Conservation (phyloP, 1,284 basidiomycete species). For the Porogramme epimiltina region DNA sequence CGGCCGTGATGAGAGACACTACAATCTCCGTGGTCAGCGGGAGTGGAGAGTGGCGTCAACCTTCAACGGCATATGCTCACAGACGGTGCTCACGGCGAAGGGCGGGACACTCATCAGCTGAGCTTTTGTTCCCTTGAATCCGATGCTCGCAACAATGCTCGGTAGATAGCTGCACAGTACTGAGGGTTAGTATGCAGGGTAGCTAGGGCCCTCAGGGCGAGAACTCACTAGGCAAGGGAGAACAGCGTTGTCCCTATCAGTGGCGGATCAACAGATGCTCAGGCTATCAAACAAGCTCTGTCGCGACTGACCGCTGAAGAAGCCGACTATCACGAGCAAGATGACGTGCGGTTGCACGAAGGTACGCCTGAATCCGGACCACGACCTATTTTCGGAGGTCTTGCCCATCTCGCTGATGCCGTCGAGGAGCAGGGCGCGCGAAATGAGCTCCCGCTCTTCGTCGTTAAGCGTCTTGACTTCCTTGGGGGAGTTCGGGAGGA, state of each 20-base stretch:
- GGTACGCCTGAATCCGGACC: slow-evolving; percentile 20
- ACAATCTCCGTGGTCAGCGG: neutral
- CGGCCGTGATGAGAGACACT: slow-evolving; percentile 19
- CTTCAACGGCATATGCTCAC: slow-evolving; percentile 5
- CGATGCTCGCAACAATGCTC: slow-evolving; percentile 34
- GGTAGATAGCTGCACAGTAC: slow-evolving; percentile 20
- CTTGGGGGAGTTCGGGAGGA: slow-evolving; percentile 41
- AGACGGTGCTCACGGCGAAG: slow-evolving; percentile 16
- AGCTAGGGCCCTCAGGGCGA: neutral
- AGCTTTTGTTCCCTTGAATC: slow-evolving; percentile 23
- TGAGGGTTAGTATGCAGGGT: neutral
- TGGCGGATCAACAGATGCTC: neutral
- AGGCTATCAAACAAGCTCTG: neutral
- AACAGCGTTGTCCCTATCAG: slow-evolving; percentile 21
- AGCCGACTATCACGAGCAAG: slow-evolving; percentile 20
- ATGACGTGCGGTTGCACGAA: slow-evolving; percentile 28
- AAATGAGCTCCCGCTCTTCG: neutral
- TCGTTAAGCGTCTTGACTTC: neutral
- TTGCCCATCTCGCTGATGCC: neutral
- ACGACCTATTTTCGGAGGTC: no score
- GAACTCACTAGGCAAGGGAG: slow-evolving; percentile 27
- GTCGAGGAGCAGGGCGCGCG: neutral
- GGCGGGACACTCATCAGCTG: slow-evolving; percentile 33
- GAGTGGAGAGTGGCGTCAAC: neutral
- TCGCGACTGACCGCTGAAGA: slow-evolving; percentile 26